Evolutionary conservation across 108 stramenopile genomes (phyloP).

Genomic region (Cyclotella choctawhatcheeana): DNA sequence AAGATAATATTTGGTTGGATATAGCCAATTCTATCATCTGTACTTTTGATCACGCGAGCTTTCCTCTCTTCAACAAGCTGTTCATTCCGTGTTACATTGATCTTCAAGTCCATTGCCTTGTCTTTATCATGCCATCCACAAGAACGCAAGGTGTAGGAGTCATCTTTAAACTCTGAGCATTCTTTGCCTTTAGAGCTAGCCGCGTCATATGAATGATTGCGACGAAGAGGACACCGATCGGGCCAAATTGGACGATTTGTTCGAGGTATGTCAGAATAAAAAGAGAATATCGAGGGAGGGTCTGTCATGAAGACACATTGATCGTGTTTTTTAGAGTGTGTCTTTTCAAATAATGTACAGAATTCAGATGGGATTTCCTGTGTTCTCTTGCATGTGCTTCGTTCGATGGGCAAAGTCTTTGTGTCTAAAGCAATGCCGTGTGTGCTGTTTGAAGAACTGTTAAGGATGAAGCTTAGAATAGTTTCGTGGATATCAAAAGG

Average conservation of each 20-base stretch:
- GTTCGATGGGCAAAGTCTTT: background rate
- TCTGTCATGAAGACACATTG: constrained; percentile 15
- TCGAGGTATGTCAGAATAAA: constrained; percentile 63
- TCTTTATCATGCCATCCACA: constrained; percentile 16
- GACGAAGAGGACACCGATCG: constrained; percentile 2
- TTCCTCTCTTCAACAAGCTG: constrained; percentile 4
- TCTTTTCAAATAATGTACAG: constrained; percentile 5
- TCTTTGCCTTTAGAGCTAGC: too few relatives aligned
- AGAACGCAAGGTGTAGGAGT: background rate
- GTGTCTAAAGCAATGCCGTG: background rate
- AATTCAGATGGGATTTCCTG: constrained; percentile 12
- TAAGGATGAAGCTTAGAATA: constrained; percentile 14
- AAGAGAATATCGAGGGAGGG: constrained; percentile 59
- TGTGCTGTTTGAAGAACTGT: background rate
- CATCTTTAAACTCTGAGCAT: background rate
- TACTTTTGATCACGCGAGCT: background rate
- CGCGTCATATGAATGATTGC: too few relatives aligned
- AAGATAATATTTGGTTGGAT: constrained; percentile 46
- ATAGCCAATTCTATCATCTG: background rate
- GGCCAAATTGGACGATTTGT: constrained; percentile 32
- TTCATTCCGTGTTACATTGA: constrained; percentile 23
- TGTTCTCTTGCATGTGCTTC: constrained; percentile 2
- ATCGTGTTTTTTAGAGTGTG: background rate
- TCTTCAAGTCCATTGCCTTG: constrained; percentile 36
- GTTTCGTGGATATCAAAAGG: constrained; percentile 63